A percentile compares a stretch with the other conserved stretches of the same genome.
phyloP scores from a whole-genome alignment of 768 basidiomycete genomes.

The Tulasnella sp. region DNA sequence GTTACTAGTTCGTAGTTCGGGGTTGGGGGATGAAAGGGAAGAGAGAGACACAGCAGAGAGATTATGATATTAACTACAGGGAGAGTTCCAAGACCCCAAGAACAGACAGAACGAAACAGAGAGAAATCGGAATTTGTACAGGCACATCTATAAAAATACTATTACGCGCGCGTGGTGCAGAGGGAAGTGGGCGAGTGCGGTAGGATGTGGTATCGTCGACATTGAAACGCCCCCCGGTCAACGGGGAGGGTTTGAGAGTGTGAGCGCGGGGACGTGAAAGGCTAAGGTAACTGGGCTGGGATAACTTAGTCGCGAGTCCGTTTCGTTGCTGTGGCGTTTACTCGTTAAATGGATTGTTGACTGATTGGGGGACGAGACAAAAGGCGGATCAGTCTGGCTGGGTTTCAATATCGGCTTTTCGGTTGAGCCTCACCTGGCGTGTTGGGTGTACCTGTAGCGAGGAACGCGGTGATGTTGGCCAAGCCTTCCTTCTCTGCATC shows the following conservation, averaged over 20 bases:
- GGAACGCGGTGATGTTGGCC: conserved; percentile 34
- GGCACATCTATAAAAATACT: conserved; percentile 8
- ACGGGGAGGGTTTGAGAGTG: background rate
- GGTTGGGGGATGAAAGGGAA: background rate
- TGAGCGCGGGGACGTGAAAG: background rate
- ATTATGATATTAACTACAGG: conserved; percentile 8
- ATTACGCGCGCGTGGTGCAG: background rate
- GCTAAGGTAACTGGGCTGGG: background rate
- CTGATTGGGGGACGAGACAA: background rate
- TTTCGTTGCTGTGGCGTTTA: background rate
- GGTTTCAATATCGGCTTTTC: background rate
- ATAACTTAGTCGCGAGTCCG: conserved; percentile 13
- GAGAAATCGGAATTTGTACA: conserved; percentile 3
- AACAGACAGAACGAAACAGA: background rate
- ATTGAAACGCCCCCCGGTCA: background rate
- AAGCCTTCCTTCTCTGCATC: conserved; percentile 35
- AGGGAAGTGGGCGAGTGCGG: background rate
- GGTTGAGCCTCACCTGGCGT: conserved; percentile 32
- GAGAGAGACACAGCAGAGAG: background rate
- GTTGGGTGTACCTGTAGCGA: conserved; percentile 35
- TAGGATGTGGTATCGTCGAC: background rate
- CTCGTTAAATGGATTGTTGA: conserved; percentile 1
- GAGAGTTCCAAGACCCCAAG: conserved; percentile 6
- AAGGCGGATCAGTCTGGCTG: background rate
- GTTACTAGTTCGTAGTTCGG: background rate